Percentiles rank a stretch among this genome's conserved stretches.
Conservation (phyloP, 805 yeast species). For the Wickerhamomyces bisporus region DNA sequence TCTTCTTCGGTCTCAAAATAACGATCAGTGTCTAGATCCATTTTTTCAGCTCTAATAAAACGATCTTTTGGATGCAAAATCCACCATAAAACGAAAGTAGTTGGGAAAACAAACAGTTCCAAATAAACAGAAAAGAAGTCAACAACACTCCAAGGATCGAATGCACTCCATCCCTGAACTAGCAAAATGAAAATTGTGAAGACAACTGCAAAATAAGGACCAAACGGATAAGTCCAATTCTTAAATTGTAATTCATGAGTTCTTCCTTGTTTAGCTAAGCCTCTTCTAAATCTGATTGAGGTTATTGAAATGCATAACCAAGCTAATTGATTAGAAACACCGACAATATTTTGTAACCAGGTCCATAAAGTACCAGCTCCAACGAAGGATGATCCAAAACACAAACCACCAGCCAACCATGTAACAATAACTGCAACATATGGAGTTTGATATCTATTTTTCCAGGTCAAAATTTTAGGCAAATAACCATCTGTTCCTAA, state of each 20-base stretch:
- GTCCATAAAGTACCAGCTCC: conserved; percentile 50
- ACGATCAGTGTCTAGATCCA: conserved; percentile 50
- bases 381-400: conserved; percentile 54
- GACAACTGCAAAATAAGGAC: conserved; percentile 41
- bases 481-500: conserved; percentile 47
- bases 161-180: conserved; percentile 51
- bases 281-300: conserved; percentile 45
- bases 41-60: conserved; percentile 38
- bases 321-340: conserved; percentile 47
- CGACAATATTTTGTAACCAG: conserved; percentile 49
- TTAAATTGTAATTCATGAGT: conserved; percentile 35
- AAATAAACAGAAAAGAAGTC: conserved; percentile 41
- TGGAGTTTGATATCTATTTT: conserved; percentile 41
- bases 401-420: conserved; percentile 50
- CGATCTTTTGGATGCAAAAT: conserved; percentile 32
- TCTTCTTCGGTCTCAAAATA: conserved; percentile 49
- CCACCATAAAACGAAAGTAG: conserved; percentile 39
- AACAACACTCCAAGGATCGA: conserved; percentile 39
- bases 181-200: conserved; percentile 39
- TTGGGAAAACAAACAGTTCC: conserved; percentile 44
- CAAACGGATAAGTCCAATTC: conserved; percentile 50
- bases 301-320: conserved; percentile 46
- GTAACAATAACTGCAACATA: conserved; percentile 45
- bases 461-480: conserved; percentile 38
- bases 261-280: conserved; percentile 38